These are phyloP conservation scores for Solanum rostratum DNA, from an alignment of 257 asterid species.

Conservation along the genomic window DNA sequence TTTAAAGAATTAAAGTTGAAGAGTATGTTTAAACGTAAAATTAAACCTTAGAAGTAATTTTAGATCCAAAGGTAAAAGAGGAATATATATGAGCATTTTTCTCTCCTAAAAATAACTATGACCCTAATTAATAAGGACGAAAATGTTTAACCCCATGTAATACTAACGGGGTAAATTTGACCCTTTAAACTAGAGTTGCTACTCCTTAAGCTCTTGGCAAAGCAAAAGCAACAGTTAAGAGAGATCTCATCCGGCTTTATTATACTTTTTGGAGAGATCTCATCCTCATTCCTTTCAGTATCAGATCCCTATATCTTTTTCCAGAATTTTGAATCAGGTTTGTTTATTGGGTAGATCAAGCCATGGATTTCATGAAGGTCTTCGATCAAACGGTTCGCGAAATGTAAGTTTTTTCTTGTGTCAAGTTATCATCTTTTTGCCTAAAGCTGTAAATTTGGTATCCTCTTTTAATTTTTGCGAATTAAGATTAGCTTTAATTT, in stretches of 20 bases:
- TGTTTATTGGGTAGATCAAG: conserved; percentile 36
- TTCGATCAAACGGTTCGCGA: conserved; percentile 97
- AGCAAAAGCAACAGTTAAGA: not conserved
- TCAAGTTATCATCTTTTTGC: not conserved
- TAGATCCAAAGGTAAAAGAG: too few relatives aligned
- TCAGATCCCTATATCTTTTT: not conserved
- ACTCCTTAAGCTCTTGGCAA: not conserved
- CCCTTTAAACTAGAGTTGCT: not conserved
- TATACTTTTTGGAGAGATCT: not conserved
- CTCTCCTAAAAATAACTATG: too few relatives aligned
- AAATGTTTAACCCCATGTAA: not conserved
- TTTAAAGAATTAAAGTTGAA: too few relatives aligned
- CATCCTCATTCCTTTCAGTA: not conserved
- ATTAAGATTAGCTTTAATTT: not conserved
- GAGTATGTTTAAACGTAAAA: too few relatives aligned
- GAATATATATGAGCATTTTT: too few relatives aligned
- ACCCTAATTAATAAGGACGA: too few relatives aligned
- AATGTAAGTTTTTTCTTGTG: conserved; percentile 38
- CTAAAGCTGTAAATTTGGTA: not conserved
- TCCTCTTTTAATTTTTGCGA: not conserved
- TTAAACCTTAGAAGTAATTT: too few relatives aligned
- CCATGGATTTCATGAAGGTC: conserved; percentile 93
- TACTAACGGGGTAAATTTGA: not conserved
- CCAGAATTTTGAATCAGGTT: not conserved
- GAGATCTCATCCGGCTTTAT: not conserved